These are phyloP conservation scores for Tetradesmus lagerheimii DNA, from an alignment of 139 green algal species.

Conservation along the genomic window DNA sequence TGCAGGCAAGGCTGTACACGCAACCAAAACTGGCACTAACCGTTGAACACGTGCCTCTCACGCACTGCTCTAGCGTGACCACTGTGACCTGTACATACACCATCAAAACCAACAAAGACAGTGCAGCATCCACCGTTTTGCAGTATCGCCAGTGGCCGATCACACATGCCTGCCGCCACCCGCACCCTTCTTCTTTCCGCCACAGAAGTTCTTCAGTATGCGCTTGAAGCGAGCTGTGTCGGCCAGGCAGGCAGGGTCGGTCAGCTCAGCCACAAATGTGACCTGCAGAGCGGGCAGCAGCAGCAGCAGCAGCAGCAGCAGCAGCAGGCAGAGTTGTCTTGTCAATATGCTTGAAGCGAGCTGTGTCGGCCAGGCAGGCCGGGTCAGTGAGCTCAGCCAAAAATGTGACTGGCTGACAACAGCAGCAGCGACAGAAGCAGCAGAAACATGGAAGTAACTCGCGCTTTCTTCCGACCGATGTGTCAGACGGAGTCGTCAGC, in stretches of 20 bases:
- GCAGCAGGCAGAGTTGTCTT: not conserved
- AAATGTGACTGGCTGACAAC: not conserved
- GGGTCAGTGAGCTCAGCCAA: constrained; percentile 57
- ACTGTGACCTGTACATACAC: too few relatives aligned
- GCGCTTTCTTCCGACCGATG: too few relatives aligned
- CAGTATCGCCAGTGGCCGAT: too few relatives aligned
- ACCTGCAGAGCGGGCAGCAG: not conserved
- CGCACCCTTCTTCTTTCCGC: constrained; percentile 59
- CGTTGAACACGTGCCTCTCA: too few relatives aligned
- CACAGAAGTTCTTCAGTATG: constrained; percentile 59
- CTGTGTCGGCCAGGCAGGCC: constrained; percentile 6
- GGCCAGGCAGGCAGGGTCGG: constrained; percentile 33
- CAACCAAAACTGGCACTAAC: too few relatives aligned
- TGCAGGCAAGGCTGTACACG: too few relatives aligned
- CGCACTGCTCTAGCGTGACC: too few relatives aligned
- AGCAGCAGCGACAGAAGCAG: not conserved
- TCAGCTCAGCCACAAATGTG: constrained; percentile 54
- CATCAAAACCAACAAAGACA: too few relatives aligned
- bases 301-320: not conserved
- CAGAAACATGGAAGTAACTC: too few relatives aligned
- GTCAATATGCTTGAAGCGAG: too few relatives aligned
- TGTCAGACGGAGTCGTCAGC: too few relatives aligned
- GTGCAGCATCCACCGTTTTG: too few relatives aligned
- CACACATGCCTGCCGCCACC: not conserved
- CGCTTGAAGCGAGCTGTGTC: constrained; percentile 66